Percentiles rank a stretch among this genome's conserved stretches.
phyloP scores from a whole-genome alignment of 495 filamentous ascomycete species.

The Podospora sp. region DNA sequence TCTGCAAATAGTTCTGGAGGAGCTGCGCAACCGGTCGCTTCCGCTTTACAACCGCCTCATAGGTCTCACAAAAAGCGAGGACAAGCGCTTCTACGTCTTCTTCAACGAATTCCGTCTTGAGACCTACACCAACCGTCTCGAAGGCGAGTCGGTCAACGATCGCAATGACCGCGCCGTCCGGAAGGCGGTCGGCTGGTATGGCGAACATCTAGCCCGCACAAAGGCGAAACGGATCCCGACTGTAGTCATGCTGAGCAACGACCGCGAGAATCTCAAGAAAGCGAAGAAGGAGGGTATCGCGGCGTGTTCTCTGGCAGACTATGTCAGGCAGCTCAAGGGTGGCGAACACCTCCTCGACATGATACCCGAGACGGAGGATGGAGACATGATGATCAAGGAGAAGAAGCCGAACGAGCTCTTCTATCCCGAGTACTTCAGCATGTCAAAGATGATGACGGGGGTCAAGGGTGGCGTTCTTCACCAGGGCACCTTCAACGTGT shows the following conservation, averaged over 20 bases:
- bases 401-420: slow-evolving; percentile 66
- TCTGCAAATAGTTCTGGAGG: slow-evolving; percentile 93
- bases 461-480: slow-evolving; percentile 83
- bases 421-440: slow-evolving; percentile 78
- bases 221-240: slow-evolving; percentile 66
- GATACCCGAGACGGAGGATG: slow-evolving; percentile 77
- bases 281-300: slow-evolving; percentile 73
- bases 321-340: slow-evolving; percentile 82
- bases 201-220: slow-evolving; percentile 69
- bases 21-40: slow-evolving; percentile 88
- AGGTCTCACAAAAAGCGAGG: slow-evolving; percentile 85
- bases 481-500: slow-evolving; percentile 93
- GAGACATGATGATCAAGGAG: slow-evolving; percentile 62
- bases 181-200: slow-evolving; percentile 86
- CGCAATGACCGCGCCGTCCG: slow-evolving; percentile 92
- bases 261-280: slow-evolving; percentile 82
- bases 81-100: slow-evolving; percentile 97
- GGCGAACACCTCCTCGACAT: slow-evolving; percentile 88
- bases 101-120: slow-evolving; percentile 97
- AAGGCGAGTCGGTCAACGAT: slow-evolving; percentile 91
- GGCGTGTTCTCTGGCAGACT: slow-evolving; percentile 69
- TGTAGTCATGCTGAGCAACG: slow-evolving; percentile 92
- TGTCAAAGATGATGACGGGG: slow-evolving; percentile 96
- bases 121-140: slow-evolving; percentile 75
- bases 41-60: slow-evolving; percentile 94